Base-by-base conservation (phyloP, 2,329 filamentous ascomycete species). In the Biscogniauxia sp. region DNA sequence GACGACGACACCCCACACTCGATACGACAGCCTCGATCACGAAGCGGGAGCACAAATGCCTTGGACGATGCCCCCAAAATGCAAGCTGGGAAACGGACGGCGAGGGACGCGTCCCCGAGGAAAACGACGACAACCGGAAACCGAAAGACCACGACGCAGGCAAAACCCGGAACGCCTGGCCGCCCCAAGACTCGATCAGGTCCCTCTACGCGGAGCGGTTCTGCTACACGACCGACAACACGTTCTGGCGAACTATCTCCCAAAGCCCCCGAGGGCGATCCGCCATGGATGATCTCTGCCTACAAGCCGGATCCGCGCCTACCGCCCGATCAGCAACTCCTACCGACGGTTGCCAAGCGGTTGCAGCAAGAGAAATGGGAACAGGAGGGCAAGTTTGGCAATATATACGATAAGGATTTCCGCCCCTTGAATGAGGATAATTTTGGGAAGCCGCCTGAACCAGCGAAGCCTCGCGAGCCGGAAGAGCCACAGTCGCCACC, bases 351-450 rank as follows among this genome's bases (percentile, higher is more conserved):
- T 64, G 95, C 95, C 13, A 92, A 90, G 70, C 85, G 92, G 59
- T 83, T 98, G 75, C 91, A 95, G 74, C 94, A 97, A 78, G 93
- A 97, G 75, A 91, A 94, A 74, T 97, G 93, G 93, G 93, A 96
- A 76, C 91, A 88, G 68, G 92, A 97, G 75, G 93, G 93, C 64
- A 92, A 91, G 66, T 91, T 92, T 64, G 92, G 92, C 3, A 91
- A 86, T 61, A 83, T 89, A 25, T 97, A 97, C 73, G 93, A 97
- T 77, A 91, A 87, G 64, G 89, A 96, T 61, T 95, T 97, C 77
- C 87, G 90, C 19, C 89, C 93, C 5, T 79, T 98, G 64, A 95
- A 91, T 45, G 85, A 90, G 54, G 85, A 90, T 53, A 76, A 78
- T 3, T 79, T 84, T 65, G 69, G 77, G 41, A 79, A 73, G 61